A percentile compares a stretch with the other conserved stretches of the same genome.
Conservation (phyloP, 1,139 yeast genomes). For the Saccharomyces pastorianus region DNA sequence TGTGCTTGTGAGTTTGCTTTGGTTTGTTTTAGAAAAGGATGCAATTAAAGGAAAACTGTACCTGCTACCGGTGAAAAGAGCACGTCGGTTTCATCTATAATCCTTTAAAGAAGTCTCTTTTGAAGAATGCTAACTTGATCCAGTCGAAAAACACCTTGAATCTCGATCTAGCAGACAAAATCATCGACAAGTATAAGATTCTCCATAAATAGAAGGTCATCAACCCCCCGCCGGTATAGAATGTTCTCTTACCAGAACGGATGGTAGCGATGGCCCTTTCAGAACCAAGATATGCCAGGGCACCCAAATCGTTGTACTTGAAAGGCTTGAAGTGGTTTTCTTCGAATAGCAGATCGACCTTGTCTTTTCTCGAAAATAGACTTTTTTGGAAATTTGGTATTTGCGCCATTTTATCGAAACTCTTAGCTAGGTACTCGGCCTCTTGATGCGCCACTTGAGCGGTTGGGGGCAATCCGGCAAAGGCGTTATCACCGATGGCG, state of each 20-base stretch:
- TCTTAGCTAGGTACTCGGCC: slow-evolving; percentile 73
- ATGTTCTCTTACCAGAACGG: slow-evolving; percentile 81
- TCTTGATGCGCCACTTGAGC: slow-evolving; percentile 98
- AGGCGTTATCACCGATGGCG: slow-evolving; percentile 93
- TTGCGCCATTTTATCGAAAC: slow-evolving; percentile 66
- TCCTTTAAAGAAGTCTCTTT: slow-evolving; percentile 62
- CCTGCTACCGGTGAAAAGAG: neutral
- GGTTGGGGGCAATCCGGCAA: slow-evolving; percentile 83
- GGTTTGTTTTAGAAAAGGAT: neutral
- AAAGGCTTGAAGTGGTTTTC: slow-evolving; percentile 49
- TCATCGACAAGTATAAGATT: slow-evolving; percentile 87
- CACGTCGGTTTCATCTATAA: slow-evolving; percentile 18
- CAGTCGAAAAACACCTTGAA: slow-evolving; percentile 80
- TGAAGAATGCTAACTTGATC: slow-evolving; percentile 80
- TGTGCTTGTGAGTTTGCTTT: neutral
- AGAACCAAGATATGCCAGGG: slow-evolving; percentile 77
- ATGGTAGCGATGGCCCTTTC: slow-evolving; percentile 94
- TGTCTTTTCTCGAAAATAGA: slow-evolving; percentile 30
- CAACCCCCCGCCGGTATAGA: slow-evolving; percentile 82
- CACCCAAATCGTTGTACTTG: slow-evolving; percentile 62
- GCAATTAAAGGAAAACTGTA: neutral
- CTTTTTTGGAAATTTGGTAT: slow-evolving; percentile 53
- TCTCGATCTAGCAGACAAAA: slow-evolving; percentile 82
- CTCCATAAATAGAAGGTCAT: slow-evolving; percentile 91
- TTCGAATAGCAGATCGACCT: slow-evolving; percentile 37